Conservation (phyloP, 495 filamentous ascomycete species). For the Penicillium flavigenum region DNA sequence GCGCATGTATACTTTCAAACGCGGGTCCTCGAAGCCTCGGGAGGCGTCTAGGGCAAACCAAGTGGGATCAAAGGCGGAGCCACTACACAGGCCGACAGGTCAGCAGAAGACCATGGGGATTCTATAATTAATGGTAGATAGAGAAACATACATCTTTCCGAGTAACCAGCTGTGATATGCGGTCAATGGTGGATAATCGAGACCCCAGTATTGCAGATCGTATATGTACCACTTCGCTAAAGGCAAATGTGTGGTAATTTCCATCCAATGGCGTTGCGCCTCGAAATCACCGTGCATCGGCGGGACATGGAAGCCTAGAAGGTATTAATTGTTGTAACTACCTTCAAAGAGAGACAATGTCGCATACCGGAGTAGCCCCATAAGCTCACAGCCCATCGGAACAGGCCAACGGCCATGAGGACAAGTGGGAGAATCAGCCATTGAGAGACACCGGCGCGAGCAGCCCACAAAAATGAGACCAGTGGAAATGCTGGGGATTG, state of each 20-base stretch:
- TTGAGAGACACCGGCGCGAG: constrained; percentile 79
- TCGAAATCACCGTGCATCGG: constrained; percentile 98
- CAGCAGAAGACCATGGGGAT: constrained; percentile 17
- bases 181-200: constrained; percentile 96
- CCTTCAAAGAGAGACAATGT: neutral
- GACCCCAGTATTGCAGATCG: constrained; percentile 93
- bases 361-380: constrained; percentile 89
- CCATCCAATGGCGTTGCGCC: constrained; percentile 98
- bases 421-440: constrained; percentile 88
- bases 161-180: constrained; percentile 96
- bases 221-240: constrained; percentile 96
- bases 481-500: constrained; percentile 72
- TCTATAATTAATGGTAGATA: neutral
- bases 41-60: constrained; percentile 92
- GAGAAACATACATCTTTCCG: constrained; percentile 66
- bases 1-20: constrained; percentile 91
- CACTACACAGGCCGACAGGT: constrained; percentile 43
- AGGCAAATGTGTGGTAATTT: constrained; percentile 84
- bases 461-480: constrained; percentile 88
- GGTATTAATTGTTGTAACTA: constrained; percentile 16
- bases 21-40: constrained; percentile 73
- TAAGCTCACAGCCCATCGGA: constrained; percentile 85
- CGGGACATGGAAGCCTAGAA: constrained; percentile 70
- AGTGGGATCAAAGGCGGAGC: constrained; percentile 68
- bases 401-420: constrained; percentile 86